These are phyloP conservation scores for Penicillium sp. DNA, from an alignment of 2,329 filamentous ascomycete genomes.

Conservation along the genomic window DNA sequence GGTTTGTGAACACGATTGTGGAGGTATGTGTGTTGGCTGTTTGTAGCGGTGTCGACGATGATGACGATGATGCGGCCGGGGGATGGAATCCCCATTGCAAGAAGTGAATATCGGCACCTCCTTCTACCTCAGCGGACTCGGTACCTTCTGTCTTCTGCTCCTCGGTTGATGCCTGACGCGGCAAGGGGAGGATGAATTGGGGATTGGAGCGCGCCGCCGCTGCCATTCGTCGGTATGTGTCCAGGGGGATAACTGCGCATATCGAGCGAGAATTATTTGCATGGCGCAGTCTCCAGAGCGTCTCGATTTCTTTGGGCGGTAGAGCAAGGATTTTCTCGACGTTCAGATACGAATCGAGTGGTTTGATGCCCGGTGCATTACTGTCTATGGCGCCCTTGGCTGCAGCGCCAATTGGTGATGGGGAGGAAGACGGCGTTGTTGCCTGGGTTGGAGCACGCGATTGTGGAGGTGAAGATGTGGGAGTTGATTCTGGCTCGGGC, in stretches of 20 bases:
- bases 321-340: conserved; percentile 70
- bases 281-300: conserved; percentile 87
- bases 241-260: conserved; percentile 74
- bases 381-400: conserved; percentile 37
- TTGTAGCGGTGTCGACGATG: conserved; percentile 16
- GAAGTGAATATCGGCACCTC: conserved; percentile 88
- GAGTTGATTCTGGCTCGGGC: conserved; percentile 34
- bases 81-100: conserved; percentile 92
- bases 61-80: conserved; percentile 35
- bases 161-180: conserved; percentile 44
- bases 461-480: conserved; percentile 7
- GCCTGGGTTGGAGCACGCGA: background rate
- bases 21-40: conserved; percentile 56
- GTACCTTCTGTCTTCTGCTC: conserved; percentile 13
- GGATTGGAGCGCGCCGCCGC: conserved; percentile 69
- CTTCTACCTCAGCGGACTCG: conserved; percentile 24
- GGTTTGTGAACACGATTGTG: conserved; percentile 86
- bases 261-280: conserved; percentile 68
- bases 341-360: conserved; percentile 68
- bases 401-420: conserved; percentile 22
- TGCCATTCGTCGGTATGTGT: conserved; percentile 71
- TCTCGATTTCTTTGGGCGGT: conserved; percentile 75
- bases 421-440: conserved; percentile 3
- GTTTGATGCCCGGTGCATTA: conserved; percentile 54
- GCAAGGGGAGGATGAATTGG: conserved; percentile 83